These are phyloP conservation scores for Xylaria digitata DNA, from an alignment of 2,329 filamentous ascomycete species.

Conservation along the genomic window DNA sequence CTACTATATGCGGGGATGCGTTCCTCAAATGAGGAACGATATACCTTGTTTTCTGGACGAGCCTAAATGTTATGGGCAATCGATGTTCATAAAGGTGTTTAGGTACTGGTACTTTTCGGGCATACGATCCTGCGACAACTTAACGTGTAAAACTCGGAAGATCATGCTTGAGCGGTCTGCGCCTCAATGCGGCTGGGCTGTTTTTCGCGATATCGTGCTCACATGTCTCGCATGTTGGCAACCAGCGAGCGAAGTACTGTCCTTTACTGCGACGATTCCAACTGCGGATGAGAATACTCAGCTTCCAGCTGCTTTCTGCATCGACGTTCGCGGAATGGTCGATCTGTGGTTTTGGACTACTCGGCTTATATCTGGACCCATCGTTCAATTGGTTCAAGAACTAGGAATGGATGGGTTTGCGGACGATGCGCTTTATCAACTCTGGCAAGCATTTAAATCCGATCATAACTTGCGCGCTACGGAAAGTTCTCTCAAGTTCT, in stretches of 20 bases:
- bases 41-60: slow-evolving; percentile 28
- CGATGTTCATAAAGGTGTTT: slow-evolving; percentile 23
- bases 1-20: slow-evolving; percentile 28
- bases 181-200: slow-evolving; percentile 24
- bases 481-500: slow-evolving; percentile 25
- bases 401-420: slow-evolving; percentile 15
- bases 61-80: slow-evolving; percentile 29
- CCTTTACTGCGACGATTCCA: too few relatives aligned
- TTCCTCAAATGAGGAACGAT: slow-evolving; percentile 17
- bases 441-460: slow-evolving; percentile 23
- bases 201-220: slow-evolving; percentile 25
- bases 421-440: slow-evolving; percentile 14
- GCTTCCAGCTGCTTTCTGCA: slow-evolving; percentile 21
- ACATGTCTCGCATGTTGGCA: slow-evolving; percentile 30
- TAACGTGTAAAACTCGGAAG: slow-evolving; percentile 22
- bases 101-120: slow-evolving; percentile 30
- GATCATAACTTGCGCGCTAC: slow-evolving; percentile 26
- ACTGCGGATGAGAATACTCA: slow-evolving; percentile 3
- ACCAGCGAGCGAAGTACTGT: slow-evolving; percentile 18
- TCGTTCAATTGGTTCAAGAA: slow-evolving; percentile 24
- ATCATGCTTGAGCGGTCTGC: slow-evolving; percentile 21
- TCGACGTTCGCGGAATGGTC: slow-evolving; percentile 28
- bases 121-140: slow-evolving; percentile 22
- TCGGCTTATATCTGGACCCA: slow-evolving; percentile 18
- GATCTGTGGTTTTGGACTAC: slow-evolving; percentile 28